Conservation (phyloP, 2,329 filamentous ascomycete species). For the Aureobasidium vineae region DNA sequence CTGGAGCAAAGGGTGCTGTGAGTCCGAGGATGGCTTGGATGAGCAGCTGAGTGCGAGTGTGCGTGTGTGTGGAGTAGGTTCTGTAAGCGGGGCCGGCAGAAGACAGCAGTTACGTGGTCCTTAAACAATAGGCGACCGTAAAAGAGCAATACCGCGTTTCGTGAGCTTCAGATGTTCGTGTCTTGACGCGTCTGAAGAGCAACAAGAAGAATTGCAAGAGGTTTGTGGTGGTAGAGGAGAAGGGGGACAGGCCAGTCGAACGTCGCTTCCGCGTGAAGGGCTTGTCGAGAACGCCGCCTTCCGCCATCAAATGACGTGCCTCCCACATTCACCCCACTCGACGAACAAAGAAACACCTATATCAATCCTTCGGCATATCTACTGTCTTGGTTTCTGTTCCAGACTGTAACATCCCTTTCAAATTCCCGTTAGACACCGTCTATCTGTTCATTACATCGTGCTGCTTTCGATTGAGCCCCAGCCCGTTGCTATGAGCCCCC, state of each 20-base stretch:
- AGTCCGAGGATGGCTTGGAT: constrained; percentile 11
- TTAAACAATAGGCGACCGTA: constrained; percentile 3
- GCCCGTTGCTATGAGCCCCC: not conserved
- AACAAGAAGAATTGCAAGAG: not conserved
- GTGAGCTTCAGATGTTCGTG: not conserved
- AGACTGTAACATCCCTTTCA: not conserved
- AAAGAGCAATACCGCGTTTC: constrained; percentile 4
- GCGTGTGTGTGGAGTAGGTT: constrained; percentile 1
- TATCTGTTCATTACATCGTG: not conserved
- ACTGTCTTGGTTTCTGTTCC: not conserved
- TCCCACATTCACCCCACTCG: not conserved
- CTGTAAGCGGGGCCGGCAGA: constrained; percentile 21
- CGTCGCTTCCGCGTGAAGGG: constrained; percentile 2
- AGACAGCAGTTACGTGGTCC: not conserved
- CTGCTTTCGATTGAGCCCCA: not conserved
- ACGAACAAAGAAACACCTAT: not conserved
- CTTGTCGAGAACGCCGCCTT: constrained; percentile 5
- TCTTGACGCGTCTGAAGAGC: not conserved
- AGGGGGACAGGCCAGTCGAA: not conserved
- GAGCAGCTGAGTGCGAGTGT: constrained; percentile 15
- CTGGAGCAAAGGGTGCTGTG: not conserved
- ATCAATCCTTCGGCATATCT: not conserved
- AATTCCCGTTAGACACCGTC: no score
- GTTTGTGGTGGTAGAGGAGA: not conserved
- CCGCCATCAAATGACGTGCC: constrained; percentile 9